Percentiles rank a stretch among this genome's conserved stretches.
phyloP scores from a whole-genome alignment of 106 monocot species.

The Platanthera zijinensis region DNA sequence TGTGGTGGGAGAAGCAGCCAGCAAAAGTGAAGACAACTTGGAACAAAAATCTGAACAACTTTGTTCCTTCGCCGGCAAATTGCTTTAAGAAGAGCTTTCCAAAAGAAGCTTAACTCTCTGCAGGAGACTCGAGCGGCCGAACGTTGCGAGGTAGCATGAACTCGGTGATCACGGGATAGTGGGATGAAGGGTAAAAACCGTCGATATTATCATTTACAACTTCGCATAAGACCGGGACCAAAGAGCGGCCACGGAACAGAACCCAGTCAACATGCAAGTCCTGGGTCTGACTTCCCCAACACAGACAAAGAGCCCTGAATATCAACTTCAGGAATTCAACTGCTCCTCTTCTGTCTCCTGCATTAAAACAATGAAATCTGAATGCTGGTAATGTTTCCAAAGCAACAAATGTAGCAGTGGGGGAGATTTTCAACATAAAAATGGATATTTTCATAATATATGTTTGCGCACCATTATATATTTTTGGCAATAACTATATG shows the following conservation, averaged over 20 bases:
- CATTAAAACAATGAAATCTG: not conserved
- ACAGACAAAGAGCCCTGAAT: conserved; percentile 85
- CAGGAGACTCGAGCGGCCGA: conserved; percentile 29
- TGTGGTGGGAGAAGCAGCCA: too few species aligned
- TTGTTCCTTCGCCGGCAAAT: too few species aligned
- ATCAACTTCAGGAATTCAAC: conserved; percentile 79
- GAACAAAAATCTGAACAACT: too few species aligned
- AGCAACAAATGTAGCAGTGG: too few species aligned
- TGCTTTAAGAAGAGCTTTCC: too few species aligned
- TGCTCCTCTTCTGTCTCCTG: conserved; percentile 83
- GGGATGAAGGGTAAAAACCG: conserved; percentile 87
- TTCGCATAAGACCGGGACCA: conserved; percentile 77
- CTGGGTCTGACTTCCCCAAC: conserved; percentile 97
- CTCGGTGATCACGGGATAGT: conserved; percentile 67
- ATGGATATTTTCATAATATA: too few species aligned
- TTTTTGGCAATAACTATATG: too few species aligned
- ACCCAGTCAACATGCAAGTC: conserved; percentile 92
- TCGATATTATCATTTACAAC: conserved; percentile 90
- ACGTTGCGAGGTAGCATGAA: conserved; percentile 68
- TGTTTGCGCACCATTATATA: too few species aligned
- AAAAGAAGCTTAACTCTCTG: not conserved
- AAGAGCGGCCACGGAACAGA: conserved; percentile 69
- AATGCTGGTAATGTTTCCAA: not conserved
- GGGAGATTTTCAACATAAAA: too few species aligned
- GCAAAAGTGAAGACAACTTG: too few species aligned